Conservation (phyloP, 495 filamentous ascomycete genomes). For the Penicillium soppii region DNA sequence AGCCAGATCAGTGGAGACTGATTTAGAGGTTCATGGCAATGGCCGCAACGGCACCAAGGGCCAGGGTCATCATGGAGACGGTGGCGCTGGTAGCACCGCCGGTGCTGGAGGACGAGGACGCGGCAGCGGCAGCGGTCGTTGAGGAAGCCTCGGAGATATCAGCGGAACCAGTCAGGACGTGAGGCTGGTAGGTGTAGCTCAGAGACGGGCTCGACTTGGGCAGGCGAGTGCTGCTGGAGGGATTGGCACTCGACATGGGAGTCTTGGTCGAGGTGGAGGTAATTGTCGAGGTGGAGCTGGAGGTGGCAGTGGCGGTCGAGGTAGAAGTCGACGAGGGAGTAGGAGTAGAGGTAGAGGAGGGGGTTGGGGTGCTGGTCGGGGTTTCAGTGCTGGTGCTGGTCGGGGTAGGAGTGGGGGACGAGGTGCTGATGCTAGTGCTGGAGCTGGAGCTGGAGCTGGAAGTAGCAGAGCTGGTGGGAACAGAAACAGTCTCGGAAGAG, state of each 20-base stretch:
- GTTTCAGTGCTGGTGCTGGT: constrained; percentile 24
- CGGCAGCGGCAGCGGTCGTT: constrained; percentile 12
- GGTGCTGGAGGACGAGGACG: constrained; percentile 10
- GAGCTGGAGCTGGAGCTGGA: constrained; percentile 20
- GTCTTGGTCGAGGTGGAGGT: constrained; percentile 22
- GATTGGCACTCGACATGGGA: constrained; percentile 36
- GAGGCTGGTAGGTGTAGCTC: constrained; percentile 9
- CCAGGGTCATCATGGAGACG: constrained; percentile 27
- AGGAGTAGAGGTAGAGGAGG: constrained; percentile 19
- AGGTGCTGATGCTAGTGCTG: constrained; percentile 26
- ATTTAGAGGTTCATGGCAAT: constrained; percentile 26
- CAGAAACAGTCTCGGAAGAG: constrained; percentile 10
- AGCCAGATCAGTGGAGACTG: neutral
- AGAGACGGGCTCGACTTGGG: constrained; percentile 16
- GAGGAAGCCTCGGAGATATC: constrained; percentile 10
- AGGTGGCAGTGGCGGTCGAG: constrained; percentile 3
- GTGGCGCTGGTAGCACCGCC: constrained; percentile 22
- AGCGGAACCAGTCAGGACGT: constrained; percentile 6
- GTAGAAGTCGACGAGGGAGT: constrained; percentile 14
- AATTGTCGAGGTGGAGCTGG: constrained; percentile 15
- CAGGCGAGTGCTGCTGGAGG: constrained; percentile 32
- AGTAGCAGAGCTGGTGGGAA: constrained; percentile 17
- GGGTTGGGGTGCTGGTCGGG: constrained; percentile 19
- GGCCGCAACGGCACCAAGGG: constrained; percentile 30
- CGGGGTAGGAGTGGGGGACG: constrained; percentile 17